Evolutionary conservation across 257 asterid genomes (phyloP).

Genomic region (Verbascum thapsus): DNA sequence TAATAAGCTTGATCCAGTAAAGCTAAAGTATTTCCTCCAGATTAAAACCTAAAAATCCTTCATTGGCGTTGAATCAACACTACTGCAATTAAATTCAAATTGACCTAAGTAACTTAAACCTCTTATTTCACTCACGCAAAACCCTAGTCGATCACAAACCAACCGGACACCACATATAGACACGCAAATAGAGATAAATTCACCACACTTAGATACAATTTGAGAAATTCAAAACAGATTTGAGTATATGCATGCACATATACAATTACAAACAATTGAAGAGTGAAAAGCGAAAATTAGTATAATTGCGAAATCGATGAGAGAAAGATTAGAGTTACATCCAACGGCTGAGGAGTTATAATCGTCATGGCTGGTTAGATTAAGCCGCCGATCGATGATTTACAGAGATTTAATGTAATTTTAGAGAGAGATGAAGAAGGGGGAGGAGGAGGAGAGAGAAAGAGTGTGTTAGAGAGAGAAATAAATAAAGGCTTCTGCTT

Average conservation of each 20-base stretch:
- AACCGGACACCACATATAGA: constrained; percentile 28
- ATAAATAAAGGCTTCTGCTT: constrained; percentile 28
- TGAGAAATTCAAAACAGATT: constrained; percentile 24
- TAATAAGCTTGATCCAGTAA: constrained; percentile 45
- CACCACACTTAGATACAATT: constrained; percentile 7
- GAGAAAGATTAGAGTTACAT: constrained; percentile 52
- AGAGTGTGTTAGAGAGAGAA: constrained; percentile 33
- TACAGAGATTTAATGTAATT: constrained; percentile 36
- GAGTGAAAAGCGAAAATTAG: not conserved
- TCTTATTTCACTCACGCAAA: constrained; percentile 36
- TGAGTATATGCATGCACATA: constrained; percentile 23
- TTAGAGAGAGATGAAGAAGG: constrained; percentile 25
- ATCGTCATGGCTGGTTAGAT: constrained; percentile 65
- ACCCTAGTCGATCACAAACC: constrained; percentile 67
- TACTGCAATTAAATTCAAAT: constrained; percentile 18
- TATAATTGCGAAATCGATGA: constrained; percentile 17
- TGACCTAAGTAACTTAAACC: constrained; percentile 41
- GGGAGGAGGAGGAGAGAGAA: constrained; percentile 23
- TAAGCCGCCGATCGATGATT: constrained; percentile 56
- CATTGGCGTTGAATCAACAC: constrained; percentile 22
- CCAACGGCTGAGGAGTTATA: constrained; percentile 85
- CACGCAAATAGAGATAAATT: constrained; percentile 21
- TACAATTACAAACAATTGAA: constrained; percentile 17
- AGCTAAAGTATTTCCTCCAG: constrained; percentile 34
- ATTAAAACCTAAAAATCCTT: constrained; percentile 29